These are phyloP conservation scores for Dipteronia sinensis DNA, from an alignment of 345 rosid species.

Conservation along the genomic window DNA sequence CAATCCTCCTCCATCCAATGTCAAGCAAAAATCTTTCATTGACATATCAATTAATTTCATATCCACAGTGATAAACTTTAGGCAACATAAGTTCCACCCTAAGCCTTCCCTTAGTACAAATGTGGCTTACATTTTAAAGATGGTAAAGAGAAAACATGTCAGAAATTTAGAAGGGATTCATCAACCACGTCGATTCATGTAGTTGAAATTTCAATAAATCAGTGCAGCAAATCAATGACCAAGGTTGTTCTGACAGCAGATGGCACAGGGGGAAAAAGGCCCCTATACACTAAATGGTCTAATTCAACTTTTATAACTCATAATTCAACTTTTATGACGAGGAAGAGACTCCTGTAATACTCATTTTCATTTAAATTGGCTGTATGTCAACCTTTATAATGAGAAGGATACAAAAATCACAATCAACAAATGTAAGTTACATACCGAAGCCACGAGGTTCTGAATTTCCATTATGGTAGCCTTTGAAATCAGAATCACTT, in stretches of 20 bases:
- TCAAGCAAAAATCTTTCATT: not conserved
- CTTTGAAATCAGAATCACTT: conserved; percentile 84
- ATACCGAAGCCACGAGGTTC: conserved; percentile 95
- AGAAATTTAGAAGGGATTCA: not conserved
- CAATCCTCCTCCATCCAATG: not conserved
- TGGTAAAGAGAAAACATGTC: not conserved
- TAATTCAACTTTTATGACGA: not conserved
- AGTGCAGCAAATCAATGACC: too few species aligned
- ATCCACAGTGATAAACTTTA: not conserved
- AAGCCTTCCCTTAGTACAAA: not conserved
- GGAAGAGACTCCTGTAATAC: not conserved
- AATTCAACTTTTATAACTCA: not conserved
- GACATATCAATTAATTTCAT: not conserved
- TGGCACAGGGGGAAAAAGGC: not conserved
- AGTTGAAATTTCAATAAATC: not conserved
- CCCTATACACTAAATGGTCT: not conserved
- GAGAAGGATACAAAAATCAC: not conserved
- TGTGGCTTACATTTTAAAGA: not conserved
- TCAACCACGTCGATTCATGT: not conserved
- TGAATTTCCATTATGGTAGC: conserved; percentile 91
- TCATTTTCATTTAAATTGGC: not conserved
- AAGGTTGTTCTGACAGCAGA: not conserved
- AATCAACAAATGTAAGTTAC: conserved; percentile 5
- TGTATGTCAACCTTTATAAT: not conserved
- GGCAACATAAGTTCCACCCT: not conserved